Conservation (phyloP, 345 rosid genomes). For the Anastatica hierochuntica region DNA sequence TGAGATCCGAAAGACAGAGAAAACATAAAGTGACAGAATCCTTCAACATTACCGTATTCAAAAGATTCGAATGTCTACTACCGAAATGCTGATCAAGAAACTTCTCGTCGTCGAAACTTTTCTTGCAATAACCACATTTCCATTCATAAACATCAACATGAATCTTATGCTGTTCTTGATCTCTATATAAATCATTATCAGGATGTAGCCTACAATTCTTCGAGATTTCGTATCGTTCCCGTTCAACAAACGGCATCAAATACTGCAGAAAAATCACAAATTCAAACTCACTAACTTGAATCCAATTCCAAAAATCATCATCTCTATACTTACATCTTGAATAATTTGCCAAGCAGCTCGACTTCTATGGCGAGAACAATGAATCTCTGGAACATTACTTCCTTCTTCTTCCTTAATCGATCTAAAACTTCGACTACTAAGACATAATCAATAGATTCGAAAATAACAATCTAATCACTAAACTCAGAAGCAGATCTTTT, state of each 20-base stretch:
- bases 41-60: constrained; percentile 67
- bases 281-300: neutral
- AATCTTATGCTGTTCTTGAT: constrained; percentile 86
- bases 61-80: constrained; percentile 67
- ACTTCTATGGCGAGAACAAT: constrained; percentile 90
- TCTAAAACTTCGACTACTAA: constrained; percentile 30
- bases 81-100: constrained; percentile 79
- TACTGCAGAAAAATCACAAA: constrained; percentile 36
- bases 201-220: constrained; percentile 73
- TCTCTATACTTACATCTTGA: constrained; percentile 47
- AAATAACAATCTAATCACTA: neutral
- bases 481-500: neutral
- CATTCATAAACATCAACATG: constrained; percentile 67
- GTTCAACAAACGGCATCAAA: constrained; percentile 80
- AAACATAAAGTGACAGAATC: neutral
- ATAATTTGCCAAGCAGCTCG: constrained; percentile 72
- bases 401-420: constrained; percentile 22
- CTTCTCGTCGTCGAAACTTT: constrained; percentile 74
- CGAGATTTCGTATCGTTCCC: constrained; percentile 47
- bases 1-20: neutral
- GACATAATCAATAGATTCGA: neutral
- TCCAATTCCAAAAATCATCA: neutral
- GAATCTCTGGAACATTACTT: constrained; percentile 42
- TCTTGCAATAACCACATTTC: constrained; percentile 91
- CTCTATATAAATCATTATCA: constrained; percentile 68